Evolutionary conservation across 305 asterid species (phyloP).

Genomic region (Rubia peregrina): DNA sequence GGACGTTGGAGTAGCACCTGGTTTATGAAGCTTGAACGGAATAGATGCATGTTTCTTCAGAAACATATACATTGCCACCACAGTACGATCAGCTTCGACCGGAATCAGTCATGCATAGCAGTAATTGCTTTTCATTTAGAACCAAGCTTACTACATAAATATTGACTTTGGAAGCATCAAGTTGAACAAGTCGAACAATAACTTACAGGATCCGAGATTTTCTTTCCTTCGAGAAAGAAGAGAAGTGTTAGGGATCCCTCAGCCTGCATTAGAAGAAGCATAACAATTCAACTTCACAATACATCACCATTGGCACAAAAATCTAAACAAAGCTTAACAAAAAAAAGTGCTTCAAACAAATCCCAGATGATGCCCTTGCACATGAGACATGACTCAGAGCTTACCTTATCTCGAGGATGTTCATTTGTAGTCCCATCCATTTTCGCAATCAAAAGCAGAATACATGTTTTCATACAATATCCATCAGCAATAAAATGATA

Average conservation of each 20-base stretch:
- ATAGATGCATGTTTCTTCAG: conserved; percentile 71
- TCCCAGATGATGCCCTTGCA: background rate
- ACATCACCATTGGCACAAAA: background rate
- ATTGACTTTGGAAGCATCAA: background rate
- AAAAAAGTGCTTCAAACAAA: background rate
- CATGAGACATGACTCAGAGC: background rate
- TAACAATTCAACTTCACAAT: background rate
- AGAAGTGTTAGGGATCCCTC: conserved; percentile 84
- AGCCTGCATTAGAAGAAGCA: conserved; percentile 40
- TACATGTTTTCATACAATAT: too few species aligned
- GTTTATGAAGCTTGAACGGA: conserved; percentile 74
- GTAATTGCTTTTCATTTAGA: background rate
- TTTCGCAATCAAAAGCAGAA: conserved; percentile 75
- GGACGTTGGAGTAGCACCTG: conserved; percentile 30
- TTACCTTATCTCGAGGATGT: conserved; percentile 78
- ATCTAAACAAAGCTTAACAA: background rate
- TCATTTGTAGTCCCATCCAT: conserved; percentile 96
- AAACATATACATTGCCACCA: conserved; percentile 71
- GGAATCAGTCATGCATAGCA: conserved; percentile 35
- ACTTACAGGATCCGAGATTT: conserved; percentile 72
- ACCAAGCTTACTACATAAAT: background rate
- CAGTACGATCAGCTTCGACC: conserved; percentile 71
- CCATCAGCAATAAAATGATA: too few species aligned
- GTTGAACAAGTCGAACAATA: background rate
- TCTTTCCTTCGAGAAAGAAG: conserved; percentile 87